A percentile compares a stretch with the other conserved stretches of the same genome.
Conservation (phyloP, 1,284 basidiomycete genomes). For the Ceratorhiza oryzae-sativae region DNA sequence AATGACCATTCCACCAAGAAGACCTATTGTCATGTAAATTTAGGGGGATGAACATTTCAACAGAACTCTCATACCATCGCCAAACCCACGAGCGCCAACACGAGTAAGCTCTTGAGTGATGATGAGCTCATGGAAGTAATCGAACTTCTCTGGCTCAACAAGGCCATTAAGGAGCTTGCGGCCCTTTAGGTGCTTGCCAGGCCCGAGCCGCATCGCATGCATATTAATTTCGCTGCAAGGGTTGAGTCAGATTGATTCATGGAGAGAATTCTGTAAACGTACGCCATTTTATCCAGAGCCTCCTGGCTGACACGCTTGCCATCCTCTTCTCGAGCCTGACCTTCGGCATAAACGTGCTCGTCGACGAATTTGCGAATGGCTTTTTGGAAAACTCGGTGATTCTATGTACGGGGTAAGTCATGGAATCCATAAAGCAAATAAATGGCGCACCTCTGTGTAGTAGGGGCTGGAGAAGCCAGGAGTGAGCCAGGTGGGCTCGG, state of each 20-base stretch:
- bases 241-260: slow-evolving; percentile 50
- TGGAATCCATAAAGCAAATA: too few species aligned
- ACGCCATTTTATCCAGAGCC: slow-evolving; percentile 77
- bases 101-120: slow-evolving; percentile 87
- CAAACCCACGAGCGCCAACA: slow-evolving; percentile 80
- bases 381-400: slow-evolving; percentile 55
- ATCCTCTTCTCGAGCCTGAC: slow-evolving; percentile 72
- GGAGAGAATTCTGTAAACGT: slow-evolving; percentile 46
- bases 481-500: slow-evolving; percentile 84
- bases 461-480: slow-evolving; percentile 81
- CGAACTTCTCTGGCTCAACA: slow-evolving; percentile 79
- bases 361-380: slow-evolving; percentile 63
- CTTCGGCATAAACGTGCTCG: slow-evolving; percentile 57
- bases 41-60: slow-evolving; percentile 46
- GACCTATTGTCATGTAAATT: slow-evolving; percentile 34
- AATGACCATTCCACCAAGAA: slow-evolving; percentile 75
- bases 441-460: slow-evolving; percentile 69
- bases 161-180: slow-evolving; percentile 79
- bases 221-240: slow-evolving; percentile 61
- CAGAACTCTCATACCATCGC: slow-evolving; percentile 65
- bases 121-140: slow-evolving; percentile 61
- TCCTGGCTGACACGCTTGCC: slow-evolving; percentile 73
- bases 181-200: slow-evolving; percentile 84
- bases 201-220: slow-evolving; percentile 91
- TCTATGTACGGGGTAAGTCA: slow-evolving; percentile 47